These are phyloP conservation scores for Piromyces sp. DNA, from an alignment of 192 early-diverging fungal genomes.

Conservation along the genomic window DNA sequence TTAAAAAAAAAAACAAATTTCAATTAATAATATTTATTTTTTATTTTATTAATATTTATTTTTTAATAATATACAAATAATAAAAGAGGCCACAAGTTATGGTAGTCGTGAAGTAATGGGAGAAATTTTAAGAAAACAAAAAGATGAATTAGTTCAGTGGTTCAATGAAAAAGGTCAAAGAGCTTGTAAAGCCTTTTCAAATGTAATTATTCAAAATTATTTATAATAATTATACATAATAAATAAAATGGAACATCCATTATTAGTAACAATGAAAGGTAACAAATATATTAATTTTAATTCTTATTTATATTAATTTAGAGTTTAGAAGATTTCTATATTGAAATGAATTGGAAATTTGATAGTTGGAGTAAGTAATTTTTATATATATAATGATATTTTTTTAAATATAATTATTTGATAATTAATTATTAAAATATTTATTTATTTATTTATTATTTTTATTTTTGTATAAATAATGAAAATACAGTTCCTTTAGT, in stretches of 20 bases:
- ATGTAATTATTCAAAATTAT: neutral
- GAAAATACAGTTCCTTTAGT: neutral
- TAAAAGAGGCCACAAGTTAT: conserved; percentile 18
- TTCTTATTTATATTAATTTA: neutral
- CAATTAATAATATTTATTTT: too few species aligned
- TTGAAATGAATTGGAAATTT: neutral
- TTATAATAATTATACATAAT: too few species aligned
- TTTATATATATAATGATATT: too few species aligned
- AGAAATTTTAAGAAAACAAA: neutral
- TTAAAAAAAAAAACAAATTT: too few species aligned
- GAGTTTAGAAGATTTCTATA: neutral
- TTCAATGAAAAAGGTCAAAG: neutral
- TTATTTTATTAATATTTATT: too few species aligned
- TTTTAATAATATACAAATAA: too few species aligned
- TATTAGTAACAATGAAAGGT: neutral
- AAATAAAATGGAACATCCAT: neutral
- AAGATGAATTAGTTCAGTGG: neutral
- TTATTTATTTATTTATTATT: too few species aligned
- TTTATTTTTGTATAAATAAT: neutral
- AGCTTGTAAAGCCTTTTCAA: neutral
- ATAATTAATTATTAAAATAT: too few species aligned
- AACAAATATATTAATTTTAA: too few species aligned
- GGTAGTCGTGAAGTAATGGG: conserved; percentile 21
- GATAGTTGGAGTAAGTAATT: neutral
- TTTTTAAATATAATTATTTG: too few species aligned